Evolutionary conservation across 495 filamentous ascomycete genomes (phyloP), one percentile per base, ranked within the genome.

Genomic region (Penicillium longicatenatum): DNA sequence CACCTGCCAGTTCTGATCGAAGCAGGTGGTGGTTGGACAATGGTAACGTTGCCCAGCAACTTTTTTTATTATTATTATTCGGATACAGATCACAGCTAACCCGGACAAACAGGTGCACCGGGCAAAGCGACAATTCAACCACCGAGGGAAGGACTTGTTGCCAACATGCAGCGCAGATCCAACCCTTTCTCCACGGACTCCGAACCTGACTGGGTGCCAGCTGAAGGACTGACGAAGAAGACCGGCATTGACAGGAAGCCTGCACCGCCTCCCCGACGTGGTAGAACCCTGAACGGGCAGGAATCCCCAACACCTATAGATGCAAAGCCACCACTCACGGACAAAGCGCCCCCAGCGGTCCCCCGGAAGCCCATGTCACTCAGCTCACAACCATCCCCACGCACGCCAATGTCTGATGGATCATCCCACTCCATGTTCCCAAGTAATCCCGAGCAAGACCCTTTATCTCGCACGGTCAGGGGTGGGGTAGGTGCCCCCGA

Each of bases 1-100:
- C 95, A 17, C 86, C 92, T 41, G 89, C 95, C 16, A 97, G 93
- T 68, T 96, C 92, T 4, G 92, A 97, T 66, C 80, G 83, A 33
- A 82, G 86, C 57, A 96, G 91, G 74, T 98, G 94, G 94, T 98
- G 94, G 94, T 77, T 98, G 26, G 89, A 96, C 50, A 90, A 91
- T 70, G 84, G 86, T 82, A 75, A 52, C 68, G 54, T 2, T 11
- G 24, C 24, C 45, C 24, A 24, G 22, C n/a, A n/a, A n/a, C n/a
- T n/a, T n/a, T n/a, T n/a, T n/a, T n/a, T 30, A n/a, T 7, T 30
- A 12, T 35, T 35, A 4, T 12, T 10, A 35, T 3, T 10, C 31
- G 12, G 10, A 14, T 10, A 35, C 31, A 9, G 9, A 35, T 14
- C 31, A 35, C 31, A 14, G 31, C 64, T 66, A 58, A 70, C 53